Evolutionary conservation across 306 rosid genomes (phyloP).

Genomic region (Rosa rugosa): DNA sequence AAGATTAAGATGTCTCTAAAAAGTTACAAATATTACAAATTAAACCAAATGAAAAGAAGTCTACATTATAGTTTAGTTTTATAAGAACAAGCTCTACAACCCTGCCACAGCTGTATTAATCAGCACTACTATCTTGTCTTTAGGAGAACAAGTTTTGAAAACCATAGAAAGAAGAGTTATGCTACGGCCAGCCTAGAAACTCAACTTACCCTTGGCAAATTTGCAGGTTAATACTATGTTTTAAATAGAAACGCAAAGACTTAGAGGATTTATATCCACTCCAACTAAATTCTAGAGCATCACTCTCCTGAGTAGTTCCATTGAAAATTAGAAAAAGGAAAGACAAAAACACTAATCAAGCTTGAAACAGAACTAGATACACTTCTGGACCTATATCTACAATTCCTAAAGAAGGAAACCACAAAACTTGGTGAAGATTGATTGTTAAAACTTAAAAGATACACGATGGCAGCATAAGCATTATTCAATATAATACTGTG

Average conservation of each 20-base stretch:
- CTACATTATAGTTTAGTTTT: not conserved
- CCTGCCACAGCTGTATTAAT: not conserved
- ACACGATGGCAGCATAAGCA: not conserved
- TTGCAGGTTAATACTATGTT: not conserved
- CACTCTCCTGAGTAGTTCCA: not conserved
- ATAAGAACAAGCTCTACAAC: not conserved
- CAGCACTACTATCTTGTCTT: not conserved
- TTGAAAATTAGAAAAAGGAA: not conserved
- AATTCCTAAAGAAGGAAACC: not conserved
- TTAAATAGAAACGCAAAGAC: not conserved
- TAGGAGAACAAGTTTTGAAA: not conserved
- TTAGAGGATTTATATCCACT: not conserved
- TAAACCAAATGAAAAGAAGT: not conserved
- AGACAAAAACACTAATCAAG: not conserved
- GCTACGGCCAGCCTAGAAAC: not conserved
- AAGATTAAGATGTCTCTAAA: constrained; percentile 15
- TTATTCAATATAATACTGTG: constrained; percentile 1
- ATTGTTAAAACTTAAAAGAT: not conserved
- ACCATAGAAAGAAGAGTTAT: not conserved
- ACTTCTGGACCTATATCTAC: not conserved
- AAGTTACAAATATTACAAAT: not conserved
- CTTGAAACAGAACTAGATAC: not conserved
- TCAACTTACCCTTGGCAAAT: not conserved
- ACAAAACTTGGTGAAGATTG: constrained; percentile 7
- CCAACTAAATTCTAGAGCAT: not conserved